phyloP scores from a whole-genome alignment of 2,329 filamentous ascomycete genomes.

The Colletotrichum camelliae region DNA sequence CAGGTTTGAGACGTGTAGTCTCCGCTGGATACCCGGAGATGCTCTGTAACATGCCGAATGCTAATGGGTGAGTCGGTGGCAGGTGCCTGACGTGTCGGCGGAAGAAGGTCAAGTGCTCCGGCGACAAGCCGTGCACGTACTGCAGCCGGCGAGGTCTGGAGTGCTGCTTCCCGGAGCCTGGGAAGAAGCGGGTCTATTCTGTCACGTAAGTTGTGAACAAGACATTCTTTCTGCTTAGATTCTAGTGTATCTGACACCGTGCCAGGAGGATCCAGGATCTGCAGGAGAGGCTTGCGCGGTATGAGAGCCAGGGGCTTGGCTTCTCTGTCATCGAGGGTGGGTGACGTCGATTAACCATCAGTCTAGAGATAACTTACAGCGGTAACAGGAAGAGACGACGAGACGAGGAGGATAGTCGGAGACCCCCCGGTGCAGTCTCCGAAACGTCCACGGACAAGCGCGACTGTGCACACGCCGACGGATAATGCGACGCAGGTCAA shows the following conservation, averaged over 20 bases:
- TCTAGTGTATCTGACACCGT: background rate
- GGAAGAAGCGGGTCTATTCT: slow-evolving; percentile 18
- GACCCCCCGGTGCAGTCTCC: background rate
- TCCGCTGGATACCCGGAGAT: background rate
- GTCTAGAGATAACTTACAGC: background rate
- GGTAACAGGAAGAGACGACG: background rate
- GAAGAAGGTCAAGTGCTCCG: slow-evolving; percentile 22
- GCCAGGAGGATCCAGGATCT: slow-evolving; percentile 23
- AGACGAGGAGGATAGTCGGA: background rate
- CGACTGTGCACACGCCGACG: background rate
- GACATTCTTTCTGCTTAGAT: accelerated
- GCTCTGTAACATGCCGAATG: background rate
- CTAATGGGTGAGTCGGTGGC: background rate
- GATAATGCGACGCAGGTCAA: slow-evolving; percentile 17
- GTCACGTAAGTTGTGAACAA: slow-evolving; percentile 10
- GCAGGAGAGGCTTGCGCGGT: slow-evolving; percentile 21
- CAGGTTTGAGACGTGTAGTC: background rate
- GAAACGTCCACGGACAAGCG: background rate
- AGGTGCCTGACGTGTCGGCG: slow-evolving; percentile 22
- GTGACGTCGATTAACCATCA: background rate
- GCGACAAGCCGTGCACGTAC: slow-evolving; percentile 16
- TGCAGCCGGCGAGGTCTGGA: slow-evolving; percentile 8
- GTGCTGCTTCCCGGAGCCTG: slow-evolving; percentile 12
- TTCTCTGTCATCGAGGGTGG: background rate
- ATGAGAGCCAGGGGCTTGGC: slow-evolving; percentile 7